Conservation (phyloP, 768 basidiomycete genomes). For the Pleurotus citrinopileatus region DNA sequence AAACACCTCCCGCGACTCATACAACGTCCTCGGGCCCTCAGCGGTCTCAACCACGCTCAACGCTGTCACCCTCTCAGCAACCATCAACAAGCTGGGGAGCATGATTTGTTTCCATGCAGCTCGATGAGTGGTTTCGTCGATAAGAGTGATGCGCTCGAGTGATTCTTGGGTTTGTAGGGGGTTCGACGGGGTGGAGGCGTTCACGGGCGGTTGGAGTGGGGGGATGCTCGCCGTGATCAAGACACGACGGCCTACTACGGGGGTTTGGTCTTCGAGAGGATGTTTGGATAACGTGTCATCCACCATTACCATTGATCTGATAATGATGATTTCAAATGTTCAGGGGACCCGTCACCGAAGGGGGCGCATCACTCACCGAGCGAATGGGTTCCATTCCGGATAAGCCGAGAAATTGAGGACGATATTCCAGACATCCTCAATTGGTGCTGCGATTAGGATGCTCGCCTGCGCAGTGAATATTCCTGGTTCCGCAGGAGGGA, state of each 20-base stretch:
- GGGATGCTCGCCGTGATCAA: constrained; percentile 29
- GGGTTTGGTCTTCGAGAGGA: constrained; percentile 22
- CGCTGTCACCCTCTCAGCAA: constrained; percentile 27
- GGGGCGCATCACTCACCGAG: constrained; percentile 17
- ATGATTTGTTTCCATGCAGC: constrained; percentile 25
- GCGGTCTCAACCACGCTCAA: constrained; percentile 18
- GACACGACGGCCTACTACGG: constrained; percentile 20
- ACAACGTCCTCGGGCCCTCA: constrained; percentile 23
- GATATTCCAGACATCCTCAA: constrained; percentile 45
- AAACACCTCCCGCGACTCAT: constrained; percentile 28
- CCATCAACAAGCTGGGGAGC: constrained; percentile 23
- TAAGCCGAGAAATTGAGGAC: constrained; percentile 51
- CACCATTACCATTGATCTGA: constrained; percentile 24
- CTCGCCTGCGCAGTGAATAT: constrained; percentile 36
- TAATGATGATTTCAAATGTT: not conserved
- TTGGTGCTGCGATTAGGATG: constrained; percentile 45
- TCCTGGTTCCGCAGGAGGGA: constrained; percentile 26
- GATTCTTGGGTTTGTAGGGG: constrained; percentile 23
- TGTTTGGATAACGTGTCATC: constrained; percentile 17
- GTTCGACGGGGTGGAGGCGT: constrained; percentile 23
- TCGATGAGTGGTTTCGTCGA: constrained; percentile 21
- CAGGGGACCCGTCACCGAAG: no score
- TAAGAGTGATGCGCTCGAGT: constrained; percentile 28
- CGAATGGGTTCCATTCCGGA: constrained; percentile 44
- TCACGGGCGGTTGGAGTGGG: constrained; percentile 25